Percentiles rank a stretch among this genome's conserved stretches.
Conservation (phyloP, 768 basidiomycete genomes). For the Naganishia friedmannii region DNA sequence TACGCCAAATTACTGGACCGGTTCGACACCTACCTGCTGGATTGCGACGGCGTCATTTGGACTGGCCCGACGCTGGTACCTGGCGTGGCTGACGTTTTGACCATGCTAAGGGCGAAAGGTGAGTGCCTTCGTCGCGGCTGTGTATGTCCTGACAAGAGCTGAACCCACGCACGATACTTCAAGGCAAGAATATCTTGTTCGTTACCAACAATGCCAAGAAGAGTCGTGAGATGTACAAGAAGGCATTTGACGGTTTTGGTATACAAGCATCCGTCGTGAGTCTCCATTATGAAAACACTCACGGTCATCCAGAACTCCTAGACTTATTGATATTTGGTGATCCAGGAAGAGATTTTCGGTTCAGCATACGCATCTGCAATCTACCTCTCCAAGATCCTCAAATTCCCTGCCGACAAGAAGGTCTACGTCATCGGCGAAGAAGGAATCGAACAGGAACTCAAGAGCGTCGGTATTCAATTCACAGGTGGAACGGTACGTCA, state of each 20-base stretch:
- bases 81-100: slow-evolving; percentile 72
- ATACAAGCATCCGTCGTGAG: slow-evolving; percentile 59
- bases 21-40: slow-evolving; percentile 93
- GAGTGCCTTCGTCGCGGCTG: slow-evolving; percentile 43
- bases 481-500: slow-evolving; percentile 77
- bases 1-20: slow-evolving; percentile 57
- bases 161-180: no score
- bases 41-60: slow-evolving; percentile 96
- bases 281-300: neutral
- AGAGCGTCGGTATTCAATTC: slow-evolving; percentile 74
- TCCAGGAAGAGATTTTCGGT: slow-evolving; percentile 90
- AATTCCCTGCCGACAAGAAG: slow-evolving; percentile 84
- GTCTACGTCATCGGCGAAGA: slow-evolving; percentile 92
- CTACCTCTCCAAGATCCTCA: slow-evolving; percentile 82
- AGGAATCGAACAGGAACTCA: slow-evolving; percentile 88
- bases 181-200: slow-evolving; percentile 67
- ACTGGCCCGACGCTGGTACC: slow-evolving; percentile 75
- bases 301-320: neutral
- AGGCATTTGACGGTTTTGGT: slow-evolving; percentile 85
- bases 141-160: no score
- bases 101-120: slow-evolving; percentile 70
- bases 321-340: neutral
- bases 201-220: slow-evolving; percentile 99
- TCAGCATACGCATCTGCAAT: slow-evolving; percentile 84
- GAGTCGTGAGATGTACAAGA: slow-evolving; percentile 80